These are phyloP conservation scores for Penicillium samsonianum DNA, from an alignment of 495 filamentous ascomycete species.

Conservation along the genomic window DNA sequence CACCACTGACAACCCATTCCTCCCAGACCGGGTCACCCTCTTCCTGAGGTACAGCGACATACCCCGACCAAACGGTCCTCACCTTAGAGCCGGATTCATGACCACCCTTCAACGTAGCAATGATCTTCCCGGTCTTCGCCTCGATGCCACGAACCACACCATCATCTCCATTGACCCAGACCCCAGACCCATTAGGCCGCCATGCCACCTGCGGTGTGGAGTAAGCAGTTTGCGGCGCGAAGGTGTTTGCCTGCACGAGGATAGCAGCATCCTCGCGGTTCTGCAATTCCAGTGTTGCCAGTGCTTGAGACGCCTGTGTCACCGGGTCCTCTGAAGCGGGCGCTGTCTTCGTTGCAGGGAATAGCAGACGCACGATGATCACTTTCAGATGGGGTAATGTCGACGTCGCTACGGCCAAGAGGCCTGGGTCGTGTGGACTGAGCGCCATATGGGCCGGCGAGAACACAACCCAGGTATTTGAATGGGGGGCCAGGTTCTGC, in stretches of 20 bases:
- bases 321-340: slow-evolving; percentile 16
- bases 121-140: slow-evolving; percentile 59
- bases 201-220: slow-evolving; percentile 65
- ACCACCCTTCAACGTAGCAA: slow-evolving; percentile 50
- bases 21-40: slow-evolving; percentile 29
- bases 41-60: slow-evolving; percentile 38
- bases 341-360: slow-evolving; percentile 38
- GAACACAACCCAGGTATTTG: slow-evolving; percentile 66
- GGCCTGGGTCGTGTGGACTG: slow-evolving; percentile 53
- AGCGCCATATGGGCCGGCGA: slow-evolving; percentile 60
- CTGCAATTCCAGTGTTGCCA: slow-evolving; percentile 49
- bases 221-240: slow-evolving; percentile 68
- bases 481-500: slow-evolving; percentile 65
- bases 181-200: slow-evolving; percentile 63
- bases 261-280: slow-evolving; percentile 63
- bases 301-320: slow-evolving; percentile 54
- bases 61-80: slow-evolving; percentile 64
- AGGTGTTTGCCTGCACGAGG: slow-evolving; percentile 57
- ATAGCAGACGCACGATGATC: slow-evolving; percentile 60
- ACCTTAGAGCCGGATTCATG: slow-evolving; percentile 65
- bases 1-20: slow-evolving; percentile 67
- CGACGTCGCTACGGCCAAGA: slow-evolving; percentile 64
- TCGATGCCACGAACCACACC: slow-evolving; percentile 66
- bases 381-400: slow-evolving; percentile 66
- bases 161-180: slow-evolving; percentile 74